Evolutionary conservation across 345 rosid genomes (phyloP), one percentile per base, ranked within the genome.

Genomic region (Schrenkiella parvula): DNA sequence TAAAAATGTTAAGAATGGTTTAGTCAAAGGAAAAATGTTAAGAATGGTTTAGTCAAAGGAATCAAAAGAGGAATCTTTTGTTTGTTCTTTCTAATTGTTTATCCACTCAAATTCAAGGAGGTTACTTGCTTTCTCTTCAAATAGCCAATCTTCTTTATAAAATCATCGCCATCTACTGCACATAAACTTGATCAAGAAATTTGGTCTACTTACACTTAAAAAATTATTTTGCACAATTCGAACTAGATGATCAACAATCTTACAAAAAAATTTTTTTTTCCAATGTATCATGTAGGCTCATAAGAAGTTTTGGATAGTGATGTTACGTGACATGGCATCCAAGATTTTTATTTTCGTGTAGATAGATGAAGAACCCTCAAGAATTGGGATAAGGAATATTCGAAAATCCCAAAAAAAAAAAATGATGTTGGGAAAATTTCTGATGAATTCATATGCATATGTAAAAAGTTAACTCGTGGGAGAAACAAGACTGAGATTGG

Each of bases 301-400:
- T n/a, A 26, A 5, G 4, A 5, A 29, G 34, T 31, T 31, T 31
- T 8, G 34, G 31, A 4, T 28, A 28, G 6, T 31, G 39, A 10
- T 18, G 34, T 14, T 52, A 51, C 14, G 2, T 25, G 37, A 53
- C 32, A 53, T 29, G 53, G 32, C 42, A 55, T 42, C 44, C 38
- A 65, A 32, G 44, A 34, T 41, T 23, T 54, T 35, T 26, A 5
- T 39, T 29, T 42, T 61, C n/a, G 10, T 25, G 3, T 19, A 8
- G 12, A n/a, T 19, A 22, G 29, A 22, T 11, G 50, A 17, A 18
- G 51, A 58, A 23, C 7, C 53, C n/a, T 42, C 41, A 55, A 31
- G 2, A 21, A 9, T 69, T 32, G 8, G 37, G 47, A 70, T 47
- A 50, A 61, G 54, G 69, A 71, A 71, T 71, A 71, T 71, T 71